These are phyloP conservation scores for Taphrina confusa DNA, from an alignment of 1,139 yeast genomes.

Conservation along the genomic window DNA sequence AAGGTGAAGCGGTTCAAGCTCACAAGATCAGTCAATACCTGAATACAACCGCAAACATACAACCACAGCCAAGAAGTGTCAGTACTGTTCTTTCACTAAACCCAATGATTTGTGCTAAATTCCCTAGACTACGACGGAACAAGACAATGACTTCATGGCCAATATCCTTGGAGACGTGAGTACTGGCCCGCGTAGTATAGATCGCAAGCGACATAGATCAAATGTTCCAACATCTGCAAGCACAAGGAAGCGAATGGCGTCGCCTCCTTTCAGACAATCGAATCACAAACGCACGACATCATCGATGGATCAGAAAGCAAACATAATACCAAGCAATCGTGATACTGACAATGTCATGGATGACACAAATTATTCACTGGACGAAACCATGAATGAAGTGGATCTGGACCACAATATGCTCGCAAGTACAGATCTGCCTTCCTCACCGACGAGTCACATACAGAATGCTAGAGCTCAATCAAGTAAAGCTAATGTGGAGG, in stretches of 20 bases:
- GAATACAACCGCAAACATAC: constrained; percentile 27
- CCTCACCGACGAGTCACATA: constrained; percentile 19
- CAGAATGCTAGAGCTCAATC: background rate
- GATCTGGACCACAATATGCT: background rate
- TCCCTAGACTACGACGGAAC: constrained; percentile 31
- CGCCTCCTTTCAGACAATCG: background rate
- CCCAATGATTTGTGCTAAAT: constrained; percentile 41
- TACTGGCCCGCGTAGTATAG: background rate
- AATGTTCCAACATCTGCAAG: background rate
- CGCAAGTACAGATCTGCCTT: constrained; percentile 13
- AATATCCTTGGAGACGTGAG: constrained; percentile 43
- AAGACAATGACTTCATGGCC: constrained; percentile 45
- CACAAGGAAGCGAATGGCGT: background rate
- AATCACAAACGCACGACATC: constrained; percentile 14
- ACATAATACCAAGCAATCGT: no score
- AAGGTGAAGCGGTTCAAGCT: constrained; percentile 25
- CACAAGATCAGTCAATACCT: constrained; percentile 28
- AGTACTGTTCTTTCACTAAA: constrained; percentile 18
- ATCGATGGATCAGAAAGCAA: background rate
- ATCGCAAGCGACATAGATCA: background rate
- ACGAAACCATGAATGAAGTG: background rate
- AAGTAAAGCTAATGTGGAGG: constrained; percentile 26
- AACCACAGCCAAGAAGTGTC: constrained; percentile 30
- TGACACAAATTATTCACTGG: constrained; percentile 3
- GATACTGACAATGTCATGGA: background rate